Evolutionary conservation across 78 protist genomes (phyloP).

Genomic region (Andalucia godoyi): DNA sequence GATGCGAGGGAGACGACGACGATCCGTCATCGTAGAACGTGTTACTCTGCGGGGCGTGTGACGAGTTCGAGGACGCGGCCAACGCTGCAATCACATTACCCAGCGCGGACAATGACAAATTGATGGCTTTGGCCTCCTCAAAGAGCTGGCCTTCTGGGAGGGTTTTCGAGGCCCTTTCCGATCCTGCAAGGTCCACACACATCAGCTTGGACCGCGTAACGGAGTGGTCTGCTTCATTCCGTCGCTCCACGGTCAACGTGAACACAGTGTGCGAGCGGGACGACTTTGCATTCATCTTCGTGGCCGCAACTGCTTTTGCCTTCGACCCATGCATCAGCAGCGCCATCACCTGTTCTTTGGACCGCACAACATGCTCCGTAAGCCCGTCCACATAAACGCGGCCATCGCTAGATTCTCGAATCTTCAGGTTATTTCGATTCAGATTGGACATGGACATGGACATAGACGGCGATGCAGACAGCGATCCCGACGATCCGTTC

Average conservation of each 20-base stretch:
- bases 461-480: too few species aligned
- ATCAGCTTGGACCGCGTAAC: neutral
- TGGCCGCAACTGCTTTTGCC: neutral
- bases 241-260: neutral
- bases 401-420: neutral
- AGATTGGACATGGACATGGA: neutral
- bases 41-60: too few species aligned
- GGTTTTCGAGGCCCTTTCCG: neutral
- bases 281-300: constrained; percentile 11
- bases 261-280: constrained; percentile 2
- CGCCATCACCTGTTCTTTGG: neutral
- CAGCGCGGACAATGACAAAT: constrained; percentile 2
- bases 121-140: constrained; percentile 1
- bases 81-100: constrained; percentile 11
- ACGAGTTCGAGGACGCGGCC: neutral
- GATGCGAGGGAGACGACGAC: neutral
- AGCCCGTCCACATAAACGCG: neutral
- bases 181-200: constrained; percentile 24
- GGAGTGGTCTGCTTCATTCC: neutral
- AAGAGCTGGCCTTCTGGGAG: neutral
- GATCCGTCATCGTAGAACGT: neutral
- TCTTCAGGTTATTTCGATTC: neutral
- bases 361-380: neutral
- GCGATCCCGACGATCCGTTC: too few species aligned
- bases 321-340: neutral